phyloP scores from a whole-genome alignment of 2,329 filamentous ascomycete species.

The Huntiella moniliformis region DNA sequence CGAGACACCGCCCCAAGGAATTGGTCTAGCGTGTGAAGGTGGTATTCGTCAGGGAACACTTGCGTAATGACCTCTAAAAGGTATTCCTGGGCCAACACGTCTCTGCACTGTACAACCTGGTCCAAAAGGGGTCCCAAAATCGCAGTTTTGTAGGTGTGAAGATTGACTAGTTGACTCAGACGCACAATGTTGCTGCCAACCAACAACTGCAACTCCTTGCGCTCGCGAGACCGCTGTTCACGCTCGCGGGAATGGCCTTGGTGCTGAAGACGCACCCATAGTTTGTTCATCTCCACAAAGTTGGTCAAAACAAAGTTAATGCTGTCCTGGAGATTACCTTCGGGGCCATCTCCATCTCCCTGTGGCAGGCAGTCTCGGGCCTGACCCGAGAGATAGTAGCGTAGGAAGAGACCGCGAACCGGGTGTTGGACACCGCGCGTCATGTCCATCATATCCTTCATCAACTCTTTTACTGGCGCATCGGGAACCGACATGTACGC shows the following conservation, averaged over 20 bases:
- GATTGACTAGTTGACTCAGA: conserved; percentile 83
- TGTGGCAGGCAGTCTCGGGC: conserved; percentile 74
- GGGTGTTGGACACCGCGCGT: conserved; percentile 94
- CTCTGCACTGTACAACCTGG: conserved; percentile 93
- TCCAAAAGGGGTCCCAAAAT: conserved; percentile 81
- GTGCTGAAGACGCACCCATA: conserved; percentile 94
- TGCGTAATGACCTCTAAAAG: conserved; percentile 95
- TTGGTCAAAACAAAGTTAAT: conserved; percentile 97
- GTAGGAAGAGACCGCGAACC: conserved; percentile 80
- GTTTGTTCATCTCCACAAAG: conserved; percentile 99
- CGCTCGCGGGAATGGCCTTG: conserved; percentile 91
- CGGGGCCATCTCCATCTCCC: conserved; percentile 70
- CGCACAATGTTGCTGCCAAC: conserved; percentile 94
- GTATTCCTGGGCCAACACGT: conserved; percentile 94
- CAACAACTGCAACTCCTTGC: conserved; percentile 84
- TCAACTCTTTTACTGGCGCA: conserved; percentile 96
- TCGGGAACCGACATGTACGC: conserved; percentile 98
- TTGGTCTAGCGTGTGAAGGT: conserved; percentile 89
- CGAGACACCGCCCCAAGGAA: conserved; percentile 84
- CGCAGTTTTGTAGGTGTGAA: conserved; percentile 80
- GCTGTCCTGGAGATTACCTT: conserved; percentile 90
- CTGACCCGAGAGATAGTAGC: conserved; percentile 92
- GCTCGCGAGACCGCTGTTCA: conserved; percentile 81
- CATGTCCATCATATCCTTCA: conserved; percentile 99
- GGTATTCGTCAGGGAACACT: conserved; percentile 96